Conservation (phyloP, 2,329 filamentous ascomycete species). For the Fusarium sp. region DNA sequence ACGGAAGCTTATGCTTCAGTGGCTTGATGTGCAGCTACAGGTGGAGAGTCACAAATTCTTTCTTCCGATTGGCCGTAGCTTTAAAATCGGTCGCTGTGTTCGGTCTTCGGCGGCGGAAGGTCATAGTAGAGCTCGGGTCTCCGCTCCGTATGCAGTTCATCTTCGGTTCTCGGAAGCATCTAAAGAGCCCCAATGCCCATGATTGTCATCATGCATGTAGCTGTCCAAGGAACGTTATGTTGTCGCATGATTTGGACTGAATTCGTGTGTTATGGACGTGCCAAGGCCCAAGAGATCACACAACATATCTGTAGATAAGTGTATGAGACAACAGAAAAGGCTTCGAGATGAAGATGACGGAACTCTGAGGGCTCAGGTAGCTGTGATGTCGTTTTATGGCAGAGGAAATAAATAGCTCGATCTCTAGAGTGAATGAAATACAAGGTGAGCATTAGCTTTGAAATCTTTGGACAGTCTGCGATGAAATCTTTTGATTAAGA, state of each 20-base stretch:
- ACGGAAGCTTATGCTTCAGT: background rate
- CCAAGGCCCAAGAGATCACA: fast-evolving
- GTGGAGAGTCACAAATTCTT: background rate
- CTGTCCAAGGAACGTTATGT: fast-evolving
- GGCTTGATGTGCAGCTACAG: background rate
- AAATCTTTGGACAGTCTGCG: fast-evolving
- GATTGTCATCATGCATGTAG: background rate
- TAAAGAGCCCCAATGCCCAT: no score
- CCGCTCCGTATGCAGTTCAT: background rate
- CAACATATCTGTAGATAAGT: fast-evolving
- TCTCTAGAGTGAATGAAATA: background rate
- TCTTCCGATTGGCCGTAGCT: no score
- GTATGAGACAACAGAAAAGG: fast-evolving
- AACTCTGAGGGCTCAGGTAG: fast-evolving
- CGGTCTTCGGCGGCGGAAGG: background rate
- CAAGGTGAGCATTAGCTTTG: background rate
- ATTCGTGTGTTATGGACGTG: fast-evolving
- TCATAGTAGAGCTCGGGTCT: background rate
- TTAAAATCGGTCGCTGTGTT: no score
- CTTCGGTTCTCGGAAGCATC: background rate
- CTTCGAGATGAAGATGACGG: fast-evolving
- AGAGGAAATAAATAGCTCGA: fast-evolving
- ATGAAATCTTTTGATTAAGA: background rate
- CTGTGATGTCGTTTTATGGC: background rate
- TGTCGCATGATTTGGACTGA: fast-evolving